A percentile compares a stretch with the other conserved stretches of the same genome.
These are phyloP conservation scores for Leptographium radiaticola DNA, from an alignment of 2,329 filamentous ascomycete species.

Conservation along the genomic window DNA sequence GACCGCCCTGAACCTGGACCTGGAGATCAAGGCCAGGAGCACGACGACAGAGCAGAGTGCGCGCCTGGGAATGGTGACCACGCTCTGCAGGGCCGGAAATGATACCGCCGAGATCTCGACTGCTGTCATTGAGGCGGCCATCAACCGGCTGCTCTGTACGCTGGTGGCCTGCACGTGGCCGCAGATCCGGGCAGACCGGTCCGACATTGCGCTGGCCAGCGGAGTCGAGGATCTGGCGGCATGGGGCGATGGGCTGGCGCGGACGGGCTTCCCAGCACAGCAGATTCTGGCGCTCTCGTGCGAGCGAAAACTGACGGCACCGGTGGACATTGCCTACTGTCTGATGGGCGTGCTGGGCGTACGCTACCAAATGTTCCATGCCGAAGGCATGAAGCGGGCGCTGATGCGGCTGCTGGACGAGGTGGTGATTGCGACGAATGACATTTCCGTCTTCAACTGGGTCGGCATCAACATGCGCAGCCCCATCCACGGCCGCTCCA, in stretches of 20 bases:
- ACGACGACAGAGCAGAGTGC: background rate
- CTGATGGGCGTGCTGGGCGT: background rate
- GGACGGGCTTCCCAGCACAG: background rate
- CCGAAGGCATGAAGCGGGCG: background rate
- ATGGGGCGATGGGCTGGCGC: background rate
- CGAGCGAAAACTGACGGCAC: background rate
- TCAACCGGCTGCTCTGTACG: background rate
- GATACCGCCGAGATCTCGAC: background rate
- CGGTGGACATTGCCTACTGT: background rate
- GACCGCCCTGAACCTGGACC: background rate
- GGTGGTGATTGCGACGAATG: background rate
- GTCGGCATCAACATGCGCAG: background rate
- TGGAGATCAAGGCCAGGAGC: background rate
- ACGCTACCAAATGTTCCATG: background rate
- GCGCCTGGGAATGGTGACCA: too few species aligned
- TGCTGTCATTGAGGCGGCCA: background rate
- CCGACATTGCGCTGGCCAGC: background rate
- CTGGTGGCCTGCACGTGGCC: background rate
- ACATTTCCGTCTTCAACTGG: background rate
- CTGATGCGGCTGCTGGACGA: background rate
- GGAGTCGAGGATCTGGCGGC: background rate
- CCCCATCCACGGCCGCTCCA: background rate
- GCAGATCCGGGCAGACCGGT: background rate
- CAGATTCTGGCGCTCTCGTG: background rate
- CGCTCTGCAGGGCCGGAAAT: too few species aligned